phyloP scores from a whole-genome alignment of 805 yeast genomes.

The Millerozyma miso region DNA sequence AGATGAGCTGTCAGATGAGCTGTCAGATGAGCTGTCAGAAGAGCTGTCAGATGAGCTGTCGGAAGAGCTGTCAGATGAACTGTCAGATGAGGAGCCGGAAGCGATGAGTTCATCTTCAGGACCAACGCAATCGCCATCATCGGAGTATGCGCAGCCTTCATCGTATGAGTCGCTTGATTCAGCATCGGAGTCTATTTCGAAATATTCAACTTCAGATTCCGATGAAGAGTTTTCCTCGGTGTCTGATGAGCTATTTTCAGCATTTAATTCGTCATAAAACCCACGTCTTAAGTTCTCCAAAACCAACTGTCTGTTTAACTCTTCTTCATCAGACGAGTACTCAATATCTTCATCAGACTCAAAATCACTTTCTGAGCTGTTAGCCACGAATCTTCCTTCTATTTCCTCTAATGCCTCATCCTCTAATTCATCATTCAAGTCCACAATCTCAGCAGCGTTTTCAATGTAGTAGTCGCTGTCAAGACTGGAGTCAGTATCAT shows the following conservation, averaged over 20 bases:
- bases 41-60: neutral
- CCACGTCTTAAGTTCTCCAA: conserved; percentile 34
- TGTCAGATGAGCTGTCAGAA: neutral
- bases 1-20: neutral
- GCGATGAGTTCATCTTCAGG: neutral
- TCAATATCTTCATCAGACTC: conserved; percentile 19
- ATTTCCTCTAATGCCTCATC: conserved; percentile 26
- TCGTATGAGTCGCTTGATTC: conserved; percentile 19
- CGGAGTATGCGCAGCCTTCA: conserved; percentile 16
- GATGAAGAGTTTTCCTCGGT: conserved; percentile 18
- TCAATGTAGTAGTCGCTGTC: conserved; percentile 22
- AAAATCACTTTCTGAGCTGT: conserved; percentile 14
- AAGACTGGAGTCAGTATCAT: conserved; percentile 24
- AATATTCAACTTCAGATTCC: conserved; percentile 23
- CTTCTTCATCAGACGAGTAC: conserved; percentile 26
- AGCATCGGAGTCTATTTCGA: conserved; percentile 31
- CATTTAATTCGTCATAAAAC: conserved; percentile 30
- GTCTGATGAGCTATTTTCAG: conserved; percentile 13
- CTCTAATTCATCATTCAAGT: conserved; percentile 37
- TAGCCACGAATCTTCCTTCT: conserved; percentile 8
- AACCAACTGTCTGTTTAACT: conserved; percentile 28
- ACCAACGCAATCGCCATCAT: neutral
- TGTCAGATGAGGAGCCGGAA: neutral
- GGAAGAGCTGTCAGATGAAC: neutral
- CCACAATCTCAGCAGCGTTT: conserved; percentile 30